These are phyloP conservation scores for Lathyrus oleraceus DNA, from an alignment of 306 rosid species.

Conservation along the genomic window DNA sequence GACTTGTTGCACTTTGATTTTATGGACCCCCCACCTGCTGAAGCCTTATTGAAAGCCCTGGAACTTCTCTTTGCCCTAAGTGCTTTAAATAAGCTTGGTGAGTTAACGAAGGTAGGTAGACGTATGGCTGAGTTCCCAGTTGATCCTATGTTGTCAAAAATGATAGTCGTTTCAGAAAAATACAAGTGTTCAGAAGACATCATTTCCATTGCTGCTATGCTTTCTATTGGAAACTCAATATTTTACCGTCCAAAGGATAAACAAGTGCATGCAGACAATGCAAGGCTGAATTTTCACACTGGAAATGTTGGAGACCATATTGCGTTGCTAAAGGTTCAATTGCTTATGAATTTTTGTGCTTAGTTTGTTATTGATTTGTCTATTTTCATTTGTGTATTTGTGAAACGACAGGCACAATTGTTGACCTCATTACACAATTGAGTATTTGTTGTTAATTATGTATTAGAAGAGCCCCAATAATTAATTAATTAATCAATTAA, in stretches of 20 bases:
- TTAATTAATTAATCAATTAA: constrained; percentile 18
- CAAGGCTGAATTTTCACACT: constrained; percentile 82
- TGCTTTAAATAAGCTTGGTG: constrained; percentile 86
- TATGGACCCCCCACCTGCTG: constrained; percentile 98
- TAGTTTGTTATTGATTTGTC: constrained; percentile 14
- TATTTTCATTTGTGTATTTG: constrained; percentile 18
- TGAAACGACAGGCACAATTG: constrained; percentile 11
- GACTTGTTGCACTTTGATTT: constrained; percentile 83
- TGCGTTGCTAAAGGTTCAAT: constrained; percentile 75
- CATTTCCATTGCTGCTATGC: constrained; percentile 90
- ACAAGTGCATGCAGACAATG: constrained; percentile 98
- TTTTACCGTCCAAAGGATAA: constrained; percentile 98
- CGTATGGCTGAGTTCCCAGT: constrained; percentile 97
- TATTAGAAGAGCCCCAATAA: not conserved
- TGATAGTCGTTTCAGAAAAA: constrained; percentile 92
- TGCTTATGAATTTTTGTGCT: constrained; percentile 10
- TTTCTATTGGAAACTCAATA: constrained; percentile 86
- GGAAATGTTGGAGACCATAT: constrained; percentile 95
- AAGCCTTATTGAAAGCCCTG: constrained; percentile 87
- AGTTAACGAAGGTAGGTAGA: constrained; percentile 85
- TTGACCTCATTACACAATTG: constrained; percentile 11
- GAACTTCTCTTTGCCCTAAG: constrained; percentile 83
- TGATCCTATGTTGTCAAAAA: constrained; percentile 92
- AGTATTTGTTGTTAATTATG: constrained; percentile 1
- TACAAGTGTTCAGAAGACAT: constrained; percentile 84